Evolutionary conservation across 148 eudicot genomes (phyloP), one percentile per base, ranked within the genome.

Genomic region (Fagopyrum esculentum): DNA sequence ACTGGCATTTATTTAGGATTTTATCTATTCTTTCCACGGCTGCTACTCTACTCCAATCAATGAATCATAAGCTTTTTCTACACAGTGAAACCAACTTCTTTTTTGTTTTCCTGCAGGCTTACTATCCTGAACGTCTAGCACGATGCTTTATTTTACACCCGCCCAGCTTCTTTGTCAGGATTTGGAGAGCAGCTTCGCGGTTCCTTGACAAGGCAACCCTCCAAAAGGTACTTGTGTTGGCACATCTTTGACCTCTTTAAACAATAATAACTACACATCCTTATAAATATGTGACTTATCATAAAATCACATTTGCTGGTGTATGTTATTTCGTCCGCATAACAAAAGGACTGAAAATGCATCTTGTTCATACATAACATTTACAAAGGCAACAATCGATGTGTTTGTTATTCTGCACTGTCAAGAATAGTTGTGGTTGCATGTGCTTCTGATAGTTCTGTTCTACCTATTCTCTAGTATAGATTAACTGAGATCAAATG

Each of bases 131-230:
- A 83, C 81, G 90, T 60, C 82, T 87, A 68, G 84, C 82, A 4
- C 80, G 78, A 69, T 82, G 78, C 49, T 87, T 57, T 80, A n/a
- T 87, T 1, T 45, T 87, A 75, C 57, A 85, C 77, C 82, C 85
- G 87, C 88, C 90, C 0, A 44, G 80, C 59, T 85, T 87, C 74
- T 87, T 87, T 69, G 88, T 87, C 40, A 75, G 77, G 17, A 82
- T 83, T 29, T 87, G 90, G 88, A 80, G 72, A 75, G 30, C 83
- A 47, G 78, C 85, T 78, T 87, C 82, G n/a, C 75, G 72, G 69
- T 87, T 87, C 71, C 88, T 87, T 73, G 88, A 87, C 69, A 85
- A 83, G 54, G 88, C 90, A 59, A 87, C 90, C 59, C 63, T 76
- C 71, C 85, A 85, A 61, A 87, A 87, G 90, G 88, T 83, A 74